Conservation (phyloP, 257 asterid species). For the Rauvolfia tetraphylla region DNA sequence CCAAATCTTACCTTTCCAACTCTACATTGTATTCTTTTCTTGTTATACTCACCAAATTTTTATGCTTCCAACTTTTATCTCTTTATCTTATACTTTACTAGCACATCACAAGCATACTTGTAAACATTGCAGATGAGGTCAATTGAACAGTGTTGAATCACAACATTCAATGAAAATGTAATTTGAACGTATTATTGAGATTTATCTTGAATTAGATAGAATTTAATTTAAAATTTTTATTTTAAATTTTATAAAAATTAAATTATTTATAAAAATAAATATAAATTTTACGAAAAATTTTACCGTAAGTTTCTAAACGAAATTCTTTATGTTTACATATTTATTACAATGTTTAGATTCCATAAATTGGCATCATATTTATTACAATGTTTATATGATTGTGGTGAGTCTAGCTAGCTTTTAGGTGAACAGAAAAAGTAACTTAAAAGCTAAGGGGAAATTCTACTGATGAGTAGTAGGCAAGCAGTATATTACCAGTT, state of each 20-base stretch:
- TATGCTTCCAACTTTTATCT: slow-evolving; percentile 3
- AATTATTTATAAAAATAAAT: no score
- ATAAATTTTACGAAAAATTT: no score
- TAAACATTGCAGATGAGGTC: no score
- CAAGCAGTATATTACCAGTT: slow-evolving; percentile 27
- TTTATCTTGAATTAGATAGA: no score
- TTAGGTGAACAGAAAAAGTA: slow-evolving; percentile 54
- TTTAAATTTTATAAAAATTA: no score
- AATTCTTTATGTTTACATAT: not conserved
- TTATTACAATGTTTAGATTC: not conserved
- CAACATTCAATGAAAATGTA: no score
- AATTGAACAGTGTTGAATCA: no score
- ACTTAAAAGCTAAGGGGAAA: slow-evolving; percentile 69
- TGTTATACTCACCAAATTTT: not conserved
- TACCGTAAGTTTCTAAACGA: no score
- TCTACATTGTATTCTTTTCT: slow-evolving; percentile 15
- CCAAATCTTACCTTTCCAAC: slow-evolving; percentile 24
- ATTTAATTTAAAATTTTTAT: not conserved
- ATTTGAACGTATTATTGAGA: no score
- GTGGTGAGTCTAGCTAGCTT: slow-evolving; percentile 27
- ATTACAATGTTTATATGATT: slow-evolving; percentile 17
- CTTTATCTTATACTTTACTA: no score
- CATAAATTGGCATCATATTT: not conserved
- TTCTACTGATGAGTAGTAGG: slow-evolving; percentile 24
- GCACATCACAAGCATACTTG: no score